phyloP scores from a whole-genome alignment of 345 rosid species.

The Gossypium arboreum region DNA sequence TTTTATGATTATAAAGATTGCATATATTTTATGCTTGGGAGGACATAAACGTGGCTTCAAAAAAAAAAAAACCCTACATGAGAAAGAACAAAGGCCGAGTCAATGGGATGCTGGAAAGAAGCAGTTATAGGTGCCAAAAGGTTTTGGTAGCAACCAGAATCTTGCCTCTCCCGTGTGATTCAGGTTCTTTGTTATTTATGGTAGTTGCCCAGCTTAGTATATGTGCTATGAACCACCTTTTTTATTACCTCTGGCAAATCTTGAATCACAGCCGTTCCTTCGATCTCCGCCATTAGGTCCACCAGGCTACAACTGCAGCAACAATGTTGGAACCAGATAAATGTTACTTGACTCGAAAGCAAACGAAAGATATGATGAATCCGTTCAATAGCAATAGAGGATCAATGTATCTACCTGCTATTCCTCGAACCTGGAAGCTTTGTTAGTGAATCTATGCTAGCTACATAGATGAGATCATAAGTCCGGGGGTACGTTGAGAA shows the following conservation, averaged over 20 bases:
- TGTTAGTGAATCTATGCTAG: background rate
- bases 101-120: too few relatives aligned
- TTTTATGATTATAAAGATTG: conserved; percentile 11
- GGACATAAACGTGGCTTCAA: conserved; percentile 20
- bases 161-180: conserved; percentile 60
- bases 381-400: background rate
- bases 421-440: background rate
- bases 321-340: background rate
- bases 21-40: conserved; percentile 38
- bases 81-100: conserved; percentile 11
- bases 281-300: conserved; percentile 88
- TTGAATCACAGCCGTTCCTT: conserved; percentile 67
- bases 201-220: conserved; percentile 65
- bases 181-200: conserved; percentile 66
- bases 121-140: conserved; percentile 52
- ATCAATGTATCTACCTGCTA: background rate
- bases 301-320: conserved; percentile 75
- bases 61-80: conserved; percentile 38
- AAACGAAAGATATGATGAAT: background rate
- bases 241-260: conserved; percentile 82
- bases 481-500: conserved; percentile 92
- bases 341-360: background rate
- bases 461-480: background rate
- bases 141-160: conserved; percentile 69
- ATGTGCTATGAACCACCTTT: conserved; percentile 55